Conservation (phyloP, 176 grass and related monocot genomes). For the Zoysia pacifica region DNA sequence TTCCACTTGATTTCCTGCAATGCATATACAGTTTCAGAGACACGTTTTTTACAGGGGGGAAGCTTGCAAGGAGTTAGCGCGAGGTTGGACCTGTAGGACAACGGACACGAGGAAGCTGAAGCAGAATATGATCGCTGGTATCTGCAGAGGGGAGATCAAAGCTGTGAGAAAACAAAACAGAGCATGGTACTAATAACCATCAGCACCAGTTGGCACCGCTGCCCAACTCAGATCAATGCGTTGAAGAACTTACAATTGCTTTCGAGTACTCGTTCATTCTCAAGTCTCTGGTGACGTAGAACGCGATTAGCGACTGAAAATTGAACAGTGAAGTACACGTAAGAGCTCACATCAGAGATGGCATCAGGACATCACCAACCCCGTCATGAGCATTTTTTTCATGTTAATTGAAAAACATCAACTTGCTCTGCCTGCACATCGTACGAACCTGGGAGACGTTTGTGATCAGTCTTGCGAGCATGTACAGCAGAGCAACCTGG, state of each 20-base stretch:
- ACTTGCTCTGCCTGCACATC: neutral
- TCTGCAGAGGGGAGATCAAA: conserved; percentile 33
- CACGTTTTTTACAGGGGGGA: neutral
- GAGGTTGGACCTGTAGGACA: conserved; percentile 48
- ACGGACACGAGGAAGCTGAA: conserved; percentile 73
- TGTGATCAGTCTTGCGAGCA: conserved; percentile 63
- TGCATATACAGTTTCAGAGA: neutral
- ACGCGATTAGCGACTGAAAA: conserved; percentile 65
- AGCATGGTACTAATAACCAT: neutral
- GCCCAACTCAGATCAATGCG: neutral
- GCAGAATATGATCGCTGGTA: conserved; percentile 72
- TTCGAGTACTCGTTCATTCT: conserved; percentile 70
- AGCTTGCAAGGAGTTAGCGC: neutral
- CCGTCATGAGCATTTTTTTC: conserved; percentile 28
- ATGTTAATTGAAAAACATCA: neutral
- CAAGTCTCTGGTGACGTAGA: conserved; percentile 70
- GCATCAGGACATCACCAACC: neutral
- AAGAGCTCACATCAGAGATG: neutral
- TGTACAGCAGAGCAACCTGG: conserved; percentile 68
- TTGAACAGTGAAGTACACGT: neutral
- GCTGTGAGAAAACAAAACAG: neutral
- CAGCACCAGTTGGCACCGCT: neutral
- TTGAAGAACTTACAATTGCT: conserved; percentile 48
- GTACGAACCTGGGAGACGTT: conserved; percentile 67
- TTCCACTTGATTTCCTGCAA: conserved; percentile 74